Evolutionary conservation across 352 stramenopile genomes (phyloP), one percentile per base, ranked within the genome.

Genomic region (Phytophthora sansomeana): DNA sequence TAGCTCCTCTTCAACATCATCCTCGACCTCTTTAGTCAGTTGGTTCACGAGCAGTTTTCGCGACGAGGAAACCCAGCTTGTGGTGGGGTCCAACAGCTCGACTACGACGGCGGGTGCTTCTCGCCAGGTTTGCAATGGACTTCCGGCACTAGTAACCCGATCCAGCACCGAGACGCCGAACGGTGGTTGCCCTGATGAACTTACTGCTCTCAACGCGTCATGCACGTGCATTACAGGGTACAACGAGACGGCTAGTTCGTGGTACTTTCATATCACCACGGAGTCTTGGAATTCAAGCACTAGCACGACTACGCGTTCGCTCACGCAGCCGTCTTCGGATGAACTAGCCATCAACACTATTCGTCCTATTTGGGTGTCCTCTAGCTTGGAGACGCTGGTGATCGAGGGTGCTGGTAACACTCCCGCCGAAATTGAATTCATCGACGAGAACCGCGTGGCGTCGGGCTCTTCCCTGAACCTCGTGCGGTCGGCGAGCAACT

Each of bases 191-290:
- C 73, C 75, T 0, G 66, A 77, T 38, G 66, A 65, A 30, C 51
- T 81, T 8, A 75, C 75, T 42, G 55, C 65, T 14, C 53, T 81
- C 29, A 75, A 77, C 36, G 72, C 65, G 6, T 83, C 75, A 21
- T 83, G 72, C 38, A 80, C 75, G 17, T 83, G 72, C 33, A 57
- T 83, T 21, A 77, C 69, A 30, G 72, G 66, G 4, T 75, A 72
- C 52, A 63, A 42, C 10, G 43, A 71, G 41, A 71, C 51, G 2
- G 51, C 62, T 8, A 55, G 35, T 7, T 63, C 60, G 21, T 83
- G 75, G 74, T 3, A 33, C 11, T 83, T 83, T 17, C 53, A 58
- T 28, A 42, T 80, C 24, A 70, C 58, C 9, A 38, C 52, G 6
- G 56, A 78, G 50, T 57, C 42, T 5, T 63, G 38, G 47, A 71